These are phyloP conservation scores for Taphrina sp. DNA, from an alignment of 1,139 yeast species.

Conservation along the genomic window DNA sequence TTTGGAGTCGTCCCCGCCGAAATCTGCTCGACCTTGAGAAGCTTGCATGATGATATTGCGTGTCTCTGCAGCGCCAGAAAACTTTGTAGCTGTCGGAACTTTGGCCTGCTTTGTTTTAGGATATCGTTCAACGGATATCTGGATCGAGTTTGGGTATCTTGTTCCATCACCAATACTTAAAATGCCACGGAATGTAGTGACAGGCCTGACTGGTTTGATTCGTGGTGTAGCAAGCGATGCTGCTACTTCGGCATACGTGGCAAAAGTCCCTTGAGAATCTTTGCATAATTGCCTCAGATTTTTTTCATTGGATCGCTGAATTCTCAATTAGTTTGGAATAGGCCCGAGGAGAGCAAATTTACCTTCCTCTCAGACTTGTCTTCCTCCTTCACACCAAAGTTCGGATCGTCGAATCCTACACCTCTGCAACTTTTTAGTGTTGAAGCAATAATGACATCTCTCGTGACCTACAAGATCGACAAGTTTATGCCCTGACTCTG, in stretches of 20 bases:
- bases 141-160: slow-evolving; percentile 38
- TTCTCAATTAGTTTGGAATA: neutral
- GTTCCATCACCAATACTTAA: slow-evolving; percentile 47
- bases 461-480: slow-evolving; percentile 37
- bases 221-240: slow-evolving; percentile 31
- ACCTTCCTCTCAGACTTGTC: slow-evolving; percentile 40
- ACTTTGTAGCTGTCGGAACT: slow-evolving; percentile 44
- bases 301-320: slow-evolving; percentile 8
- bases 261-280: slow-evolving; percentile 40
- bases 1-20: neutral
- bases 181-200: slow-evolving; percentile 44
- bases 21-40: slow-evolving; percentile 6
- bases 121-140: slow-evolving; percentile 57
- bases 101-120: slow-evolving; percentile 60
- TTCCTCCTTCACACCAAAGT: slow-evolving; percentile 39
- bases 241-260: slow-evolving; percentile 39
- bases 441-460: neutral
- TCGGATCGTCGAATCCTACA: slow-evolving; percentile 44
- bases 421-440: slow-evolving; percentile 39
- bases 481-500: slow-evolving; percentile 37
- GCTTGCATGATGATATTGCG: slow-evolving; percentile 14
- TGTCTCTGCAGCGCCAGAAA: slow-evolving; percentile 30
- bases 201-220: slow-evolving; percentile 38
- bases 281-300: slow-evolving; percentile 39
- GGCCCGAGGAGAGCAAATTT: neutral